Conservation (phyloP, 805 yeast species). For the Grigorovia jiainica region DNA sequence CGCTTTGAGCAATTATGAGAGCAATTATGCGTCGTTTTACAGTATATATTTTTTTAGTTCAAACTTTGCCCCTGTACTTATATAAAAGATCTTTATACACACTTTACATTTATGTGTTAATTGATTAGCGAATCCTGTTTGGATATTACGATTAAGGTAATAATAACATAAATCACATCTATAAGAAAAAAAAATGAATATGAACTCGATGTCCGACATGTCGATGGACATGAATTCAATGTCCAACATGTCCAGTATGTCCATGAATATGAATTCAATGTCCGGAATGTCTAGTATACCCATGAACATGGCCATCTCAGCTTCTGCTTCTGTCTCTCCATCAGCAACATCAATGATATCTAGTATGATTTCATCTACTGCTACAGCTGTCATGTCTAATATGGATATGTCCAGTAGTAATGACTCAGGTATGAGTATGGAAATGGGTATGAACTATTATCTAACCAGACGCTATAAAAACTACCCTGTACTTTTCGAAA, state of each 20-base stretch:
- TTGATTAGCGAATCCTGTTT: too few species aligned
- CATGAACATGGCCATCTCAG: not conserved
- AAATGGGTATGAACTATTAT: constrained; percentile 47
- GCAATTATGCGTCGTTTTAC: too few species aligned
- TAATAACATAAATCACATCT: too few species aligned
- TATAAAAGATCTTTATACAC: not conserved
- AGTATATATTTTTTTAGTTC: too few species aligned
- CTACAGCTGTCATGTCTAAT: constrained; percentile 5
- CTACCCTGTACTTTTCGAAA: constrained; percentile 56
- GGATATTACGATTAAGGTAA: too few species aligned
- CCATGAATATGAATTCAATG: constrained; percentile 1
- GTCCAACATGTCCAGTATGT: too few species aligned
- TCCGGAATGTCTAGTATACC: constrained; percentile 3
- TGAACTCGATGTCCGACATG: too few species aligned
- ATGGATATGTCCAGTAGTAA: constrained; percentile 14
- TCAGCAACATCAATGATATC: not conserved
- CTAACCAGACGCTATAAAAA: constrained; percentile 41
- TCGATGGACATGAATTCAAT: too few species aligned
- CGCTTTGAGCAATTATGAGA: not conserved
- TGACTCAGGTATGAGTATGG: constrained; percentile 9
- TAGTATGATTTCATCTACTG: constrained; percentile 5
- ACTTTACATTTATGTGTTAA: not conserved
- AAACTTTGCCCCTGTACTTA: too few species aligned
- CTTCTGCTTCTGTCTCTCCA: not conserved
- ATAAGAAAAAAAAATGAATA: too few species aligned